Conservation (phyloP, 257 asterid species). For the Gynochthodes officinalis region DNA sequence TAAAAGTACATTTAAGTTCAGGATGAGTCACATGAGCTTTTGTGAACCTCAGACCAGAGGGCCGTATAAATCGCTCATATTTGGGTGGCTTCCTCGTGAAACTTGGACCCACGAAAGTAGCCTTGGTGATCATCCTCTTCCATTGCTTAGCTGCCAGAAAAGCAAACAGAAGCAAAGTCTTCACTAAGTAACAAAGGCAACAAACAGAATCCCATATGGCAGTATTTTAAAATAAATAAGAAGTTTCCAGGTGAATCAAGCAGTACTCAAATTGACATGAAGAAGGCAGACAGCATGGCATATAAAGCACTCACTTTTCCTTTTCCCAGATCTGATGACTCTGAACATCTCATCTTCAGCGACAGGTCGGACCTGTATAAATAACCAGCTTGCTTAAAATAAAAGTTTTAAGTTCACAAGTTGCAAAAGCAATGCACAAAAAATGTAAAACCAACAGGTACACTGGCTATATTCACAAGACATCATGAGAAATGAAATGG, state of each 20-base stretch:
- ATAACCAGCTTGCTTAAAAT: not conserved
- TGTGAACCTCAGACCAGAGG: constrained; percentile 81
- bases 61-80: constrained; percentile 94
- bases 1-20: constrained; percentile 90
- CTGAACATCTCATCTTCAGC: constrained; percentile 99
- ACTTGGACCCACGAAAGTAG: constrained; percentile 86
- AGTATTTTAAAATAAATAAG: too few species aligned
- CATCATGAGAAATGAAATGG: not conserved
- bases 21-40: constrained; percentile 98
- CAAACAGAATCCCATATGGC: too few species aligned
- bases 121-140: constrained; percentile 99
- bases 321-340: constrained; percentile 89
- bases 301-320: constrained; percentile 67
- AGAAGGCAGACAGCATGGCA: not conserved
- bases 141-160: constrained; percentile 84
- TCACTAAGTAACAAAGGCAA: too few species aligned
- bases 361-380: constrained; percentile 77
- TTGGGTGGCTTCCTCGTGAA: constrained; percentile 98
- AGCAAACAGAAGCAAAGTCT: constrained; percentile 10
- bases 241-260: not conserved
- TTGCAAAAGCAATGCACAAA: not conserved
- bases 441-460: not conserved
- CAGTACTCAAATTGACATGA: not conserved
- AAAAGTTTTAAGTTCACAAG: not conserved
- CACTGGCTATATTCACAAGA: not conserved